A percentile compares a stretch with the other conserved stretches of the same genome.
phyloP scores from a whole-genome alignment of 2,329 filamentous ascomycete genomes.

The Pseudocercospora crystallina region DNA sequence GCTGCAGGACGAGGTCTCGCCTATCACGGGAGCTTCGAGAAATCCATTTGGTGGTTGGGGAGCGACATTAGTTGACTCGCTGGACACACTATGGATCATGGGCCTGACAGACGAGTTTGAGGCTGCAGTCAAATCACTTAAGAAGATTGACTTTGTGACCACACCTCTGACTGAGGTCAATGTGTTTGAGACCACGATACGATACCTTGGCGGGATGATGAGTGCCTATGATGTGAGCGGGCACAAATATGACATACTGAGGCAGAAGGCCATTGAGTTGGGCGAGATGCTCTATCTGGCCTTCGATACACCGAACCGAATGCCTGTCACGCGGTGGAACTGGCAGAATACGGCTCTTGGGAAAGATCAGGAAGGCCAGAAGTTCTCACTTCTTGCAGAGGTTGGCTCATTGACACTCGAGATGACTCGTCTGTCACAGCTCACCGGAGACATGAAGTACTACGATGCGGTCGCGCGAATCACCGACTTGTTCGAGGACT shows the following conservation, averaged over 20 bases:
- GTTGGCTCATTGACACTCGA: conserved; percentile 62
- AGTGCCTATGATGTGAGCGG: conserved; percentile 68
- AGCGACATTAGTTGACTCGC: conserved; percentile 77
- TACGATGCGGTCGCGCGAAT: conserved; percentile 64
- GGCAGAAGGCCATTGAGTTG: conserved; percentile 63
- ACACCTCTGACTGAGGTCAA: conserved; percentile 56
- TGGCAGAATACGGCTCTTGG: conserved; percentile 46
- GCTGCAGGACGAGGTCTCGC: conserved; percentile 80
- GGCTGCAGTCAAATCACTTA: conserved; percentile 59
- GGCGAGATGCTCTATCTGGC: conserved; percentile 64
- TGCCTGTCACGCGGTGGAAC: conserved; percentile 62
- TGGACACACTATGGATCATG: conserved; percentile 76
- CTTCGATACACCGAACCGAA: conserved; percentile 68
- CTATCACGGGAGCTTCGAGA: conserved; percentile 46
- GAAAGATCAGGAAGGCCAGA: conserved; percentile 33
- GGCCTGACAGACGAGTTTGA: conserved; percentile 65
- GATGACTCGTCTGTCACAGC: conserved; percentile 62
- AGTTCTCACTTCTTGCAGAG: conserved; percentile 48
- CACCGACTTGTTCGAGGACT: conserved; percentile 54
- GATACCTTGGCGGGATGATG: conserved; percentile 69
- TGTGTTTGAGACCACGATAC: conserved; percentile 70
- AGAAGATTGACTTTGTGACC: conserved; percentile 61
- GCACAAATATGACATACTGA: conserved; percentile 44
- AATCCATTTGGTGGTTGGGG: conserved; percentile 92
- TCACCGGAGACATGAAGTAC: conserved; percentile 60